Evolutionary conservation across 768 basidiomycete species (phyloP).

Genomic region (Ephemerocybe angulata): DNA sequence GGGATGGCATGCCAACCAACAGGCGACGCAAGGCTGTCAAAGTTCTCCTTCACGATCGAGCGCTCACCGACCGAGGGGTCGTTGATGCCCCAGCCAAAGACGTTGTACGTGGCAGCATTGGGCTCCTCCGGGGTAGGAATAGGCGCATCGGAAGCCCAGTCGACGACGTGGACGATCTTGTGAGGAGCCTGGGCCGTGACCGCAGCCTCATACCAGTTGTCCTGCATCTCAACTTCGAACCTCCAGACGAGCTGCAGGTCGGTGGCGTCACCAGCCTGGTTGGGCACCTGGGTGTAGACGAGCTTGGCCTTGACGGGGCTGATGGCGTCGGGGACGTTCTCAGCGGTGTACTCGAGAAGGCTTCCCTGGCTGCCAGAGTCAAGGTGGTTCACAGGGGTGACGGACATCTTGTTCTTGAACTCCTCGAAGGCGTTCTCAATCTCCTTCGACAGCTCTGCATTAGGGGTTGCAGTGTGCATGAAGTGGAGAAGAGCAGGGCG

Average conservation of each 20-base stretch:
- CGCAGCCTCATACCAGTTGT: conserved; percentile 95
- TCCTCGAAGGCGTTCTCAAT: conserved; percentile 48
- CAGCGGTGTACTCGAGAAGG: conserved; percentile 37
- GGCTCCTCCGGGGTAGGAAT: conserved; percentile 36
- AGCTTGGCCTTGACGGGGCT: conserved; percentile 77
- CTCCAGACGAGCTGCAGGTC: conserved; percentile 81
- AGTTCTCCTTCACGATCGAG: conserved; percentile 55
- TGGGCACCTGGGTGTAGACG: conserved; percentile 80
- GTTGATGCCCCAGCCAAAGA: conserved; percentile 81
- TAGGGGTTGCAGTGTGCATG: conserved; percentile 71
- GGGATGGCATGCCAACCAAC: conserved; percentile 91
- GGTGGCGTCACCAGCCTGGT: conserved; percentile 49
- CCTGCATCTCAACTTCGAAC: conserved; percentile 90
- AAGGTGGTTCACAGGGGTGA: conserved; percentile 41
- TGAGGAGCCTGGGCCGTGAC: conserved; percentile 74
- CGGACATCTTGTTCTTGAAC: conserved; percentile 48
- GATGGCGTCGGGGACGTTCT: conserved; percentile 72
- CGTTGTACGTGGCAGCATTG: conserved; percentile 53
- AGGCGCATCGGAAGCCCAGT: conserved; percentile 87
- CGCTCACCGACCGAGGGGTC: conserved; percentile 76
- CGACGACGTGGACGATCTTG: conserved; percentile 82
- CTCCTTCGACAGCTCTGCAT: conserved; percentile 41
- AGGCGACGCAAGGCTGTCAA: conserved; percentile 78
- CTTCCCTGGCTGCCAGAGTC: conserved; percentile 37
- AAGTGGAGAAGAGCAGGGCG: conserved; percentile 69